Base-by-base conservation (phyloP, 139 green algal genomes). In the Chlorella sp. region DNA sequence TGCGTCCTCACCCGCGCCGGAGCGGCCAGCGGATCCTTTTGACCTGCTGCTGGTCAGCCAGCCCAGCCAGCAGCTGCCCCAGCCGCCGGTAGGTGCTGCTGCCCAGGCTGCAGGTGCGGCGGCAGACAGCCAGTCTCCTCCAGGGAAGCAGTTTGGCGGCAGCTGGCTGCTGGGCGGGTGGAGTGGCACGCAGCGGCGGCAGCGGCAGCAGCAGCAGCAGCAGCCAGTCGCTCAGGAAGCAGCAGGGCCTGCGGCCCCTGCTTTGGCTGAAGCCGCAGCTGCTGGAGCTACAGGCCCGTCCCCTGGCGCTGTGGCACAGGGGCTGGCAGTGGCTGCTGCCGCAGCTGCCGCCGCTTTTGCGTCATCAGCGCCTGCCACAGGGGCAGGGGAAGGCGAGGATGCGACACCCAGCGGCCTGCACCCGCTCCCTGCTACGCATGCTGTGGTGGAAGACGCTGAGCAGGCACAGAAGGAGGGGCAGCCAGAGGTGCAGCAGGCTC, bases 11-110 rank as follows among this genome's bases (percentile, higher is more conserved):
- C 60, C 60, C 21, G 51, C 51, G 21, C 51, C 51, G 11, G 51
- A 60, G 51, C 51, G 51, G 51, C 60, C 60, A 67, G 60, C 25
- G 3, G 69, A 75, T 21, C 28, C 36, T 1, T 75, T 75, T 75
- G 69, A 75, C 69, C 36, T 75, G 69, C 69, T 75, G 34, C 69
- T 75, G 69, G 69, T 38, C 69, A 75, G 69, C 69, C 69, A 75
- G 69, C 32, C 20, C 18, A 75, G 69, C 36, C 69, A 75, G 69
- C 69, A 55, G 69, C 69, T 11, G 69, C 69, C 30, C 7, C 73
- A 80, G 47, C 73, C 6, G 30, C 26, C 13, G 34, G 67, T 0
- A 30, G 69, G 23, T 0, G 20, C 36, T 56, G 69, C 69, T 32
- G 36, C 36, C 32, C 34, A 47, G 69, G 32, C 69, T 34, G 23